Percentiles rank a stretch among this genome's conserved stretches.
Evolutionary conservation across 2,329 filamentous ascomycete species (phyloP).

Genomic region (Allantophomopsis cytisporea): DNA sequence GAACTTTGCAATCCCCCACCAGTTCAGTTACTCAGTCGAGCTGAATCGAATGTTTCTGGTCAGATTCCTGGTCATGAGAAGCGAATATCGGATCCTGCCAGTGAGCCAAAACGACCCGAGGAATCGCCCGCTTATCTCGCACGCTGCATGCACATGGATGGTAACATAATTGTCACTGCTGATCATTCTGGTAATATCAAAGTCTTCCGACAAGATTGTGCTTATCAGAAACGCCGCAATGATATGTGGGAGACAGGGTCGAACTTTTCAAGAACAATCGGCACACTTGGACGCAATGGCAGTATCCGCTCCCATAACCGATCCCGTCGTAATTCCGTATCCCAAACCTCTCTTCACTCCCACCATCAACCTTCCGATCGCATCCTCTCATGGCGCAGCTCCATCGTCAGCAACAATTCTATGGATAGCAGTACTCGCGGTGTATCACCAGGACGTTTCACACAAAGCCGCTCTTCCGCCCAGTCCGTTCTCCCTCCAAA

Average conservation of each 20-base stretch:
- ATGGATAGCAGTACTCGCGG: constrained; percentile 22
- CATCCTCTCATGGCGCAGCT: constrained; percentile 80
- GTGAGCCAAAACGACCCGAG: constrained; percentile 32
- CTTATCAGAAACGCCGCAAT: constrained; percentile 61
- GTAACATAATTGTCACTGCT: constrained; percentile 85
- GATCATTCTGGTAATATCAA: constrained; percentile 85
- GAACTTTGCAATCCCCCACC: constrained; percentile 93
- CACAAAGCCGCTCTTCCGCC: constrained; percentile 19
- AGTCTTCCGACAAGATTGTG: constrained; percentile 91
- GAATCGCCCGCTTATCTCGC: constrained; percentile 68
- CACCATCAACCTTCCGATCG: constrained; percentile 41
- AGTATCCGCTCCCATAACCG: constrained; percentile 18
- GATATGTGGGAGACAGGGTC: constrained; percentile 70
- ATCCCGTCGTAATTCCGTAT: constrained; percentile 28
- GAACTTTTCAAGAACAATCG: constrained; percentile 43
- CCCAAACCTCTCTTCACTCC: constrained; percentile 15
- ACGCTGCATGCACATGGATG: constrained; percentile 61
- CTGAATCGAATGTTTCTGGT: constrained; percentile 43
- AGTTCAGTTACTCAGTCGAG: constrained; percentile 63
- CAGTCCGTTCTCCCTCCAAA: neutral
- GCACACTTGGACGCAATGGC: constrained; percentile 10
- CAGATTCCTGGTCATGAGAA: constrained; percentile 16
- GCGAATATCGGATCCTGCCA: constrained; percentile 11
- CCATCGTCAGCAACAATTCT: constrained; percentile 36
- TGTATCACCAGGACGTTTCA: constrained; percentile 29